These are phyloP conservation scores for Platanthera zijinensis DNA, from an alignment of 106 monocot genomes.

Conservation along the genomic window DNA sequence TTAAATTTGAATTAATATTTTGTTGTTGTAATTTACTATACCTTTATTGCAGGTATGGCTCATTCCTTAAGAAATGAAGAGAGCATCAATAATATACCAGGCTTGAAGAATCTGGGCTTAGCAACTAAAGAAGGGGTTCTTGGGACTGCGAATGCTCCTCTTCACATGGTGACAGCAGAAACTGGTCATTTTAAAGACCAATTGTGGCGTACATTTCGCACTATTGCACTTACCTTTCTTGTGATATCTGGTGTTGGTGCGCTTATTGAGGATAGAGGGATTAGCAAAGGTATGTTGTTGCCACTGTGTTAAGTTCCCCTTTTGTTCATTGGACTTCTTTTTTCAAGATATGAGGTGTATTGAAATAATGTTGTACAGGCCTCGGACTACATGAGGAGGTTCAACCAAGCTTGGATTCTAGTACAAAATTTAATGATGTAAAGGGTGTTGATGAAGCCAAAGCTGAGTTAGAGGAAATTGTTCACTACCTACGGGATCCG, in stretches of 20 bases:
- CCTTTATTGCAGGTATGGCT: constrained; percentile 36
- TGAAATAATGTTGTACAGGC: constrained; percentile 26
- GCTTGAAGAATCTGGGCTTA: constrained; percentile 56
- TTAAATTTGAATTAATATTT: not conserved
- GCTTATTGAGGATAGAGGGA: constrained; percentile 95
- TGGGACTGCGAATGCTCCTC: constrained; percentile 80
- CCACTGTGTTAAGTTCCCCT: not conserved
- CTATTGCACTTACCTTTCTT: constrained; percentile 78
- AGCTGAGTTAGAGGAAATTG: constrained; percentile 95
- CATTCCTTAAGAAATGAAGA: constrained; percentile 53
- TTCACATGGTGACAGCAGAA: constrained; percentile 97
- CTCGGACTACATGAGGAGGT: constrained; percentile 95
- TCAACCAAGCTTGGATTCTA: constrained; percentile 89
- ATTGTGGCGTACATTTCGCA: constrained; percentile 86
- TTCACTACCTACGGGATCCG: constrained; percentile 98
- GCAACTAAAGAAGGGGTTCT: constrained; percentile 64
- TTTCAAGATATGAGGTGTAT: not conserved
- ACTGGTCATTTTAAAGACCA: constrained; percentile 87
- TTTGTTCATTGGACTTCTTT: not conserved
- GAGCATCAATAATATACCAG: constrained; percentile 27
- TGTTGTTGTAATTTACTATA: not conserved
- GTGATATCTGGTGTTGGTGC: constrained; percentile 96
- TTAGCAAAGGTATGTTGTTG: constrained; percentile 70
- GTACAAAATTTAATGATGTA: constrained; percentile 94
- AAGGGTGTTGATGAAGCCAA: constrained; percentile 99